Base-by-base conservation (phyloP, 1,284 basidiomycete genomes). In the Ustilago loliicola region DNA sequence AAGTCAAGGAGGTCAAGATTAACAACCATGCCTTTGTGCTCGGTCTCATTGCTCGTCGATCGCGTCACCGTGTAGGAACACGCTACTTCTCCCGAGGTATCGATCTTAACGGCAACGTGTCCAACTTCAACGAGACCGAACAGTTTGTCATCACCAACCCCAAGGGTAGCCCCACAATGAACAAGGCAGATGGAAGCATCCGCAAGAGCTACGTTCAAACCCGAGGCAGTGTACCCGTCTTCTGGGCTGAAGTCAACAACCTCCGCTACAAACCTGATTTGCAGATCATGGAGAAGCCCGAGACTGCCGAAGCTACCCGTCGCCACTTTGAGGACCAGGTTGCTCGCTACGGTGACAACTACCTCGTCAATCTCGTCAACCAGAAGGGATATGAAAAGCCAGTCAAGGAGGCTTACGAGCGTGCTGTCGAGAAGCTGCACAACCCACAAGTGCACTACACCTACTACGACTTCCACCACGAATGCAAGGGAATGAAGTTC, bases 391-490 rank as follows among this genome's bases (percentile, higher is more conserved):
- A 95, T 86, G 97, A 99, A 88, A 91, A 92, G 84, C 95, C 95
- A 8, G 91, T 99, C 80, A 99, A 99, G 88, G 96, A 98, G 70
- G 95, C 94, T 0, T 98, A 93, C 85, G 97, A 99, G 87, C 90
- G 90, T 34, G 90, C 91, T 63, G 88, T 98, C 42, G 87, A 86
- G n/a, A 85, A 86, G 75, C 87, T 91, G 58, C 89, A 90, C 72
- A 81, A 92, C 36, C 89, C 91, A 6, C 88, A 91, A 55, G 91
- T 95, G 59, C 91, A 91, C 83, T 99, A 99, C 86, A 90, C 93
- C 73, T 98, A 98, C 89, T 99, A 97, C 86, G 97, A 99, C 87
- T 99, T 99, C 89, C 96, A 98, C 87, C 92, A 91, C 80, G 95
- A 98, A 87, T 98, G 96, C 89, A 94, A 92, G 86, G 91, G 93